A percentile compares a stretch with the other conserved stretches of the same genome.
Evolutionary conservation across 352 stramenopile genomes (phyloP).

Genomic region (Phytophthora constricta): DNA sequence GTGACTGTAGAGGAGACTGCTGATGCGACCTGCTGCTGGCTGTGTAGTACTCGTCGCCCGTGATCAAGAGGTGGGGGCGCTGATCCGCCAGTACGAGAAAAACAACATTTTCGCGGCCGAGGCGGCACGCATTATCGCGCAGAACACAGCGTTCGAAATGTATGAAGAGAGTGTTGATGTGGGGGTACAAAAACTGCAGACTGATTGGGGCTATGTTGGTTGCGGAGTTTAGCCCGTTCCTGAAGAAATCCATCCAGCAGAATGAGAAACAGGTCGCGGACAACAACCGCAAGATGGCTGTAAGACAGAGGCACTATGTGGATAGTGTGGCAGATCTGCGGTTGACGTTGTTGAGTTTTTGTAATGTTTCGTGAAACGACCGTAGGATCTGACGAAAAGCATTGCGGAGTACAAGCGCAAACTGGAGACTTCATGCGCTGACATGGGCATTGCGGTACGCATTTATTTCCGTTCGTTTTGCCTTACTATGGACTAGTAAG

Average conservation of each 20-base stretch:
- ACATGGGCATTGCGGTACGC: slow-evolving; percentile 68
- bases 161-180: slow-evolving; percentile 23
- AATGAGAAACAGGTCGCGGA: slow-evolving; percentile 84
- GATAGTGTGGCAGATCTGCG: background rate
- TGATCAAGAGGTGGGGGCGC: slow-evolving; percentile 75
- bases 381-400: slow-evolving; percentile 68
- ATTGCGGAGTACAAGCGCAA: slow-evolving; percentile 82
- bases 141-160: slow-evolving; percentile 85
- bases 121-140: slow-evolving; percentile 69
- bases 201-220: slow-evolving; percentile 5
- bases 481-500: background rate
- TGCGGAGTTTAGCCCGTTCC: slow-evolving; percentile 56
- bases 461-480: background rate
- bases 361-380: background rate
- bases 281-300: slow-evolving; percentile 80
- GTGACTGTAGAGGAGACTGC: background rate
- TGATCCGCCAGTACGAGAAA: slow-evolving; percentile 80
- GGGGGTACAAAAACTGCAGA: background rate
- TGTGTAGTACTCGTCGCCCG: slow-evolving; percentile 75
- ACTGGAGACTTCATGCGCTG: slow-evolving; percentile 57
- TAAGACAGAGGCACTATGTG: slow-evolving; percentile 20
- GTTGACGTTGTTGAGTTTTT: slow-evolving; percentile 3
- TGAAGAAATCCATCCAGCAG: slow-evolving; percentile 80
- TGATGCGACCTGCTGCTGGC: background rate
- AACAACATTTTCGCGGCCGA: slow-evolving; percentile 82